Evolutionary conservation across 305 asterid species (phyloP).

Genomic region (Fraxinus floribunda): DNA sequence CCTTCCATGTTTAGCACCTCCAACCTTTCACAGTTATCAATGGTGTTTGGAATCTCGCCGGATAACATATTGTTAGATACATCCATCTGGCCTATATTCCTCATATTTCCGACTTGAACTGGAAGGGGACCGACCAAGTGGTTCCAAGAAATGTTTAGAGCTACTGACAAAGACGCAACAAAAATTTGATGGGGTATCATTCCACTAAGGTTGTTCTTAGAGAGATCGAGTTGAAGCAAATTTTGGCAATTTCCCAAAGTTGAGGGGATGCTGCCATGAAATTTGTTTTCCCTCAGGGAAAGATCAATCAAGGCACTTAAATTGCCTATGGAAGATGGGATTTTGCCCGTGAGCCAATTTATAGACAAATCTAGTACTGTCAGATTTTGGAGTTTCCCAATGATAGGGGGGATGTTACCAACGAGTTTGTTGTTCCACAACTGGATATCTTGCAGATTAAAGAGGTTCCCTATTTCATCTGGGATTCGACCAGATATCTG

Average conservation of each 20-base stretch:
- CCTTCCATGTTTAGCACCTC: constrained; percentile 19
- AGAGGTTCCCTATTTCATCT: constrained; percentile 16
- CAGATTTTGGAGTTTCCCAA: constrained; percentile 21
- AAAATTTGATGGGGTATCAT: constrained; percentile 28
- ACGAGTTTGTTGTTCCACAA: constrained; percentile 23
- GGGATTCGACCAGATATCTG: constrained; percentile 24
- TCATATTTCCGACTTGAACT: constrained; percentile 18
- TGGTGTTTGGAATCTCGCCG: constrained; percentile 27
- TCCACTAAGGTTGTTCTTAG: constrained; percentile 18
- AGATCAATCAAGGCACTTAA: constrained; percentile 5
- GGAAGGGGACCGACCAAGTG: constrained; percentile 27
- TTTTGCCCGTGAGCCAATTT: constrained; percentile 22
- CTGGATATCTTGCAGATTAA: constrained; percentile 19
- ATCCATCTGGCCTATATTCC: constrained; percentile 21
- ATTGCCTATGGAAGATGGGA: constrained; percentile 28
- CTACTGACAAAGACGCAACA: constrained; percentile 17
- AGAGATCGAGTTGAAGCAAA: constrained; percentile 19
- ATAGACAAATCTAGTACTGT: constrained; percentile 5
- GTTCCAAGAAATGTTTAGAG: constrained; percentile 25
- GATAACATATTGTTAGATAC: constrained; percentile 25
- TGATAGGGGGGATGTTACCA: constrained; percentile 23
- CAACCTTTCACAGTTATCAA: constrained; percentile 25
- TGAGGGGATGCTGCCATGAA: constrained; percentile 18
- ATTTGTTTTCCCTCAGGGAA: constrained; percentile 6
- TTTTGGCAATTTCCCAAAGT: constrained; percentile 21